These are phyloP conservation scores for Calonectria pseudoturangicola DNA, from an alignment of 2,329 filamentous ascomycete species.

Conservation along the genomic window DNA sequence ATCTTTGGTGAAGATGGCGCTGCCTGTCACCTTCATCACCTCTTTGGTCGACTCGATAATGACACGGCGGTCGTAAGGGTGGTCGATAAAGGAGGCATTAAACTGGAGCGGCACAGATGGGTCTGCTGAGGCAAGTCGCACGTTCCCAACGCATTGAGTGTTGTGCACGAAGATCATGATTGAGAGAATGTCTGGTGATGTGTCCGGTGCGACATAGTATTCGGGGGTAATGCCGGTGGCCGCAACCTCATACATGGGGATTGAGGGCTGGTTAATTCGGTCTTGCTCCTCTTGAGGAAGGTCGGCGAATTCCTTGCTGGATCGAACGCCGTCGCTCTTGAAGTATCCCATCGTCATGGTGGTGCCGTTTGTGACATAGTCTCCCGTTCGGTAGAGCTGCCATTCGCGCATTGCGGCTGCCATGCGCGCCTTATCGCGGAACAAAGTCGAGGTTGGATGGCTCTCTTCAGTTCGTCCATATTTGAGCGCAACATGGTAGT, in stretches of 20 bases:
- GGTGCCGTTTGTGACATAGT: constrained; percentile 40
- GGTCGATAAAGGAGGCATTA: constrained; percentile 36
- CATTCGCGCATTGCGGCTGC: constrained; percentile 41
- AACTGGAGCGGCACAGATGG: constrained; percentile 39
- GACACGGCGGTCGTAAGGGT: constrained; percentile 44
- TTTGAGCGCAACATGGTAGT: constrained; percentile 45
- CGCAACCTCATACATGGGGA: constrained; percentile 41
- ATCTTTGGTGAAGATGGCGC: constrained; percentile 37
- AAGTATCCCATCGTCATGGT: constrained; percentile 46
- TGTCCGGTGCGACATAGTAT: constrained; percentile 40
- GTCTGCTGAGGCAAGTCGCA: constrained; percentile 39
- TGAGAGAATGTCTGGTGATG: constrained; percentile 37
- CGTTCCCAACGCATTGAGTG: constrained; percentile 36
- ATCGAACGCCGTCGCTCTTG: constrained; percentile 40
- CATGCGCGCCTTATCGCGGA: constrained; percentile 43
- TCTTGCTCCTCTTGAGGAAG: constrained; percentile 23
- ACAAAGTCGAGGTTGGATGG: constrained; percentile 36
- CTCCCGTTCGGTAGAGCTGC: constrained; percentile 42
- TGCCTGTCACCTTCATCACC: constrained; percentile 37
- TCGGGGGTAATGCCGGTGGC: constrained; percentile 40
- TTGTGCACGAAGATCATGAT: constrained; percentile 45
- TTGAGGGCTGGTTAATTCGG: constrained; percentile 35
- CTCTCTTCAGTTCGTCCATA: constrained; percentile 41
- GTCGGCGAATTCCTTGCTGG: constrained; percentile 37
- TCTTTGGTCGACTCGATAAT: constrained; percentile 43